These are phyloP conservation scores for Ampelocalamus luodianensis DNA, from an alignment of 176 grass and related monocot genomes.

Conservation along the genomic window DNA sequence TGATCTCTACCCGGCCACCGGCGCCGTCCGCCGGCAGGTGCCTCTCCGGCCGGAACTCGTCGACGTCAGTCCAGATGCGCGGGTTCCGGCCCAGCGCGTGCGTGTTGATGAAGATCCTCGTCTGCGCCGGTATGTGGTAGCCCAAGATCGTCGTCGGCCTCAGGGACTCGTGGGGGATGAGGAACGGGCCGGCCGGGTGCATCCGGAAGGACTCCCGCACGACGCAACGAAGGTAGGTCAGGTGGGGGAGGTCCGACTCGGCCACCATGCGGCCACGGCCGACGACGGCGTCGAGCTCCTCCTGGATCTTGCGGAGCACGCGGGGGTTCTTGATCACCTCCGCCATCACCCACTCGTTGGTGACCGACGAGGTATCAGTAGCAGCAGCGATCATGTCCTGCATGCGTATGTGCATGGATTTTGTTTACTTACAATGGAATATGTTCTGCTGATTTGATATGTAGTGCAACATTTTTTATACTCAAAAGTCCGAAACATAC, in stretches of 20 bases:
- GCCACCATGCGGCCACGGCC: slow-evolving; percentile 62
- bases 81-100: slow-evolving; percentile 80
- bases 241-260: slow-evolving; percentile 63
- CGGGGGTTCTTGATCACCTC: slow-evolving; percentile 87
- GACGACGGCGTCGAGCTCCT: slow-evolving; percentile 69
- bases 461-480: background rate
- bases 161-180: slow-evolving; percentile 81
- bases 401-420: slow-evolving; percentile 4
- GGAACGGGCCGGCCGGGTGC: slow-evolving; percentile 80
- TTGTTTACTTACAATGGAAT: background rate
- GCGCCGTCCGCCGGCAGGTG: slow-evolving; percentile 49
- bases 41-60: slow-evolving; percentile 74
- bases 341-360: slow-evolving; percentile 91
- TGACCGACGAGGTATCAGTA: slow-evolving; percentile 75
- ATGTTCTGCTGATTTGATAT: background rate
- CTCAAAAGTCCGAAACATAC: background rate
- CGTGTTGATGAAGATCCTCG: slow-evolving; percentile 92
- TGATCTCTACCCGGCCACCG: slow-evolving; percentile 70
- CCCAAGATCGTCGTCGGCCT: slow-evolving; percentile 80
- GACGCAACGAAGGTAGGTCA: slow-evolving; percentile 80
- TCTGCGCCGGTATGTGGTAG: slow-evolving; percentile 76
- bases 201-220: slow-evolving; percentile 86
- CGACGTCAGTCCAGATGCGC: slow-evolving; percentile 64
- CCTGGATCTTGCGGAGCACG: slow-evolving; percentile 67
- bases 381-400: slow-evolving; percentile 91